phyloP scores from a whole-genome alignment of 2,329 filamentous ascomycete genomes.

The Aspergillus awamori region DNA sequence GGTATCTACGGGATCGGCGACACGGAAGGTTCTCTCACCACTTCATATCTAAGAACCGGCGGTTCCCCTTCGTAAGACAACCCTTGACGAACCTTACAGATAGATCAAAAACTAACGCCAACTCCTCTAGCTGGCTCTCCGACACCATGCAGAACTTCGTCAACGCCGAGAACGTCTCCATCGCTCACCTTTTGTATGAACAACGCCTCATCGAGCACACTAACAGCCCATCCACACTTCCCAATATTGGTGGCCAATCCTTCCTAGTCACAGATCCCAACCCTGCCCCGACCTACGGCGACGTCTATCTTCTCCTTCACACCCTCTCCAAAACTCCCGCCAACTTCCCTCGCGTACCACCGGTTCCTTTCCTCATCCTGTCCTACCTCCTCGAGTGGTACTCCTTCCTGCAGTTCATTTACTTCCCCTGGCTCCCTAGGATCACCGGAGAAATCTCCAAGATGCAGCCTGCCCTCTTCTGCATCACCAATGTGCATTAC shows the following conservation, averaged over 20 bases:
- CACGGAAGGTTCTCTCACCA: conserved; percentile 40
- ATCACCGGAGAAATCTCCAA: conserved; percentile 31
- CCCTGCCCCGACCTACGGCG: conserved; percentile 42
- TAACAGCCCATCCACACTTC: conserved; percentile 18
- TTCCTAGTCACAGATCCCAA: conserved; percentile 57
- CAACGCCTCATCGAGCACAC: conserved; percentile 49
- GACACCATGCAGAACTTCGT: conserved; percentile 56
- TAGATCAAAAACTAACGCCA: background rate
- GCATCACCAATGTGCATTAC: conserved; percentile 32
- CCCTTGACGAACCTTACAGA: background rate
- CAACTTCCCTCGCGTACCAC: conserved; percentile 29
- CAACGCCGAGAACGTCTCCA: conserved; percentile 55
- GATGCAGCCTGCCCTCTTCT: conserved; percentile 38
- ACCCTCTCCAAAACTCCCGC: conserved; percentile 35
- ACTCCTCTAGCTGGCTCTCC: conserved; percentile 43
- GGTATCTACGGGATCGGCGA: conserved; percentile 57
- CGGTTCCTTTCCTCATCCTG: conserved; percentile 33
- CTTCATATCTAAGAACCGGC: conserved; percentile 42
- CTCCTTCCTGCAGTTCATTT: conserved; percentile 30
- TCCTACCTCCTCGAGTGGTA: conserved; percentile 39
- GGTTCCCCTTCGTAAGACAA: conserved; percentile 38
- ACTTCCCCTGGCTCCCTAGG: conserved; percentile 29
- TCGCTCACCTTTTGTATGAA: conserved; percentile 59
- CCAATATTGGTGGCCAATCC: conserved; percentile 48
- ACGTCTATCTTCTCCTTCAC: conserved; percentile 35